Base-by-base conservation (phyloP, 2,329 filamentous ascomycete species). In the Cyphellophora europaea region DNA sequence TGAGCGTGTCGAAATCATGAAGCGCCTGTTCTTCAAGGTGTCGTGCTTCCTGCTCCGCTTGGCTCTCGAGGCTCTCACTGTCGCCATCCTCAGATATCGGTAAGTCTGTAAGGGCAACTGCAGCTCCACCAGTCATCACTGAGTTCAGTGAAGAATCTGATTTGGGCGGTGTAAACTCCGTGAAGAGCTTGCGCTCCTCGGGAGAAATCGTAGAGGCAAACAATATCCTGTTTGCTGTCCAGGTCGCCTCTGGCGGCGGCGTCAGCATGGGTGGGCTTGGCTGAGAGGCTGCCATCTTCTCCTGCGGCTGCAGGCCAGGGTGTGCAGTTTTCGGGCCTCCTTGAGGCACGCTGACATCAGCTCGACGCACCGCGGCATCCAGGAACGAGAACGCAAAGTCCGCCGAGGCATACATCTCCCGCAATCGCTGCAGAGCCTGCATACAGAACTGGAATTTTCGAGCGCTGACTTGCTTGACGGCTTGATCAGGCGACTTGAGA, bases 311-410 rank as follows among this genome's bases (percentile, higher is more conserved):
- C 5, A n/a, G 11, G 14, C 10, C 30, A 11, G n/a, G 11, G 16
- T 13, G 19, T 16, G 15, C 28, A 30, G 25, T 14, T 19, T 17
- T 36, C 14, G 16, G 21, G 31, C 27, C 4, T 12, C 12, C 36
- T 33, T 23, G 16, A n/a, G 36, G 32, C 5, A 68, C 60, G 2
- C 70, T 77, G 44, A 91, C 87, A 33, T 82, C 79, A 4, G 85
- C 85, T 62, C 93, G 93, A 43, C 83, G 79, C 43, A 94, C 82
- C 1, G 87, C 86, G 1, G 87, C 86, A 54, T 93, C 85, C n/a
- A 95, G 70, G 64, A 95, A 95, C 2, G 84, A 84, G 1, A 84
- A 89, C n/a, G 86, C 87, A 51, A 91, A 94, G 57, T 95, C 88
- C n/a, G 89, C 89, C 0, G 88, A 87, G 0, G 87, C 79, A 52